Evolutionary conservation across 306 rosid species (phyloP).

Genomic region (Pyrus betulifolia): DNA sequence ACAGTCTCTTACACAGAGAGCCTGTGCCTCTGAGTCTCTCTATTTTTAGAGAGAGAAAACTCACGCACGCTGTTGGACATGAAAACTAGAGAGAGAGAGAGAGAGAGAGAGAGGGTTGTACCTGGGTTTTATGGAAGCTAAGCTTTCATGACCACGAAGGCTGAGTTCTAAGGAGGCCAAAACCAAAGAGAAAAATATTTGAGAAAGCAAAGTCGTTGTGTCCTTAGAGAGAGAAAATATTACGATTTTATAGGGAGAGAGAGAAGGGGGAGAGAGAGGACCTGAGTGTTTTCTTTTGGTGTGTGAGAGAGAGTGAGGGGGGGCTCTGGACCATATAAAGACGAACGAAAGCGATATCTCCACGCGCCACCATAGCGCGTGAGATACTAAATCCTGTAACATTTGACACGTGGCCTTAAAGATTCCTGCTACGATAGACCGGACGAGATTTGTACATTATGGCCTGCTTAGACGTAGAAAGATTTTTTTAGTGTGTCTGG

Average conservation of each 20-base stretch:
- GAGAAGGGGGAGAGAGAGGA: background rate
- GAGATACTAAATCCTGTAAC: background rate
- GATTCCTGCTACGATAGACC: constrained; percentile 22
- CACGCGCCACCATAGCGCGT: constrained; percentile 37
- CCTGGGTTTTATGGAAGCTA: constrained; percentile 43
- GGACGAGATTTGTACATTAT: background rate
- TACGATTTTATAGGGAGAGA: background rate
- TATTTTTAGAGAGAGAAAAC: background rate
- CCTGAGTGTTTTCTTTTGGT: constrained; percentile 6
- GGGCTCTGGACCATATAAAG: constrained; percentile 26
- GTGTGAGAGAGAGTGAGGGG: constrained; percentile 1
- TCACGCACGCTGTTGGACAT: background rate
- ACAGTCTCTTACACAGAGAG: background rate
- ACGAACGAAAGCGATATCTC: background rate
- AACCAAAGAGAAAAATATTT: background rate
- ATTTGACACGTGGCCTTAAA: constrained; percentile 36
- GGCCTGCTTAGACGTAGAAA: background rate
- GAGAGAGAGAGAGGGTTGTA: constrained; percentile 5
- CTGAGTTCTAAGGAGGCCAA: constrained; percentile 30
- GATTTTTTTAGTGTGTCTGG: no score
- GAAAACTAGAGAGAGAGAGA: constrained; percentile 4
- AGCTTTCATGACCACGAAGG: constrained; percentile 58
- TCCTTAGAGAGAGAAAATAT: background rate
- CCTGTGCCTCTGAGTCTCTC: background rate
- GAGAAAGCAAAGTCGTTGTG: constrained; percentile 38